These are phyloP conservation scores for Apophysomyces trapeziformis DNA, from an alignment of 371 early-diverging fungal genomes.

Conservation along the genomic window DNA sequence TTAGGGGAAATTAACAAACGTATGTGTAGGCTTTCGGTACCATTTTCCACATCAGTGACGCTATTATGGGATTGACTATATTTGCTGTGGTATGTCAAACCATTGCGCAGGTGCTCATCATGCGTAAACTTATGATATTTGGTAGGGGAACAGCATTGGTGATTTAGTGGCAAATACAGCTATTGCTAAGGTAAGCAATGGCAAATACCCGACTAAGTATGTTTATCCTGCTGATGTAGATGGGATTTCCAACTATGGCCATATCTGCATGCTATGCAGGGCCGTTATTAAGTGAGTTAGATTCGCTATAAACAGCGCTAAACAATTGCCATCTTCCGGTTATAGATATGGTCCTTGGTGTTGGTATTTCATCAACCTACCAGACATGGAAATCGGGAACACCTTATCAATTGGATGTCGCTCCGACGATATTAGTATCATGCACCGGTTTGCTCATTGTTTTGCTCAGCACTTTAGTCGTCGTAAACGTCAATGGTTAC, in stretches of 20 bases:
- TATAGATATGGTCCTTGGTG: slow-evolving; percentile 75
- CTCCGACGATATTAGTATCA: slow-evolving; percentile 61
- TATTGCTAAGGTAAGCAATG: slow-evolving; percentile 60
- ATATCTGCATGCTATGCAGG: slow-evolving; percentile 87
- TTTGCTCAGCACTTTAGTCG: slow-evolving; percentile 51
- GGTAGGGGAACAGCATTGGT: slow-evolving; percentile 81
- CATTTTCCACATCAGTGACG: slow-evolving; percentile 76
- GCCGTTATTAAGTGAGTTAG: slow-evolving; percentile 71
- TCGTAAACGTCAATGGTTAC: slow-evolving; percentile 58
- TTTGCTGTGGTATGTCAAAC: slow-evolving; percentile 70
- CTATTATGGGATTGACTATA: slow-evolving; percentile 84
- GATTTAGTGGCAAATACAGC: slow-evolving; percentile 85
- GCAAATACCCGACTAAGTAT: neutral
- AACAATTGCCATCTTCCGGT: slow-evolving; percentile 2
- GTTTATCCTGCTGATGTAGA: slow-evolving; percentile 23
- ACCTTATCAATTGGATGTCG: slow-evolving; percentile 51
- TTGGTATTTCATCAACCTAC: slow-evolving; percentile 71
- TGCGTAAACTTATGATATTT: slow-evolving; percentile 4
- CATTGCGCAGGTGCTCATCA: neutral
- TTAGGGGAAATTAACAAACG: neutral
- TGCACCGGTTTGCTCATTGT: slow-evolving; percentile 51
- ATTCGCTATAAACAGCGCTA: neutral
- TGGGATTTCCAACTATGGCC: slow-evolving; percentile 88
- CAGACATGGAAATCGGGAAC: slow-evolving; percentile 46
- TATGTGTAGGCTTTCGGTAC: slow-evolving; percentile 67